Evolutionary conservation across 2,329 filamentous ascomycete species (phyloP).

Genomic region (Salinomyces thailandicus): DNA sequence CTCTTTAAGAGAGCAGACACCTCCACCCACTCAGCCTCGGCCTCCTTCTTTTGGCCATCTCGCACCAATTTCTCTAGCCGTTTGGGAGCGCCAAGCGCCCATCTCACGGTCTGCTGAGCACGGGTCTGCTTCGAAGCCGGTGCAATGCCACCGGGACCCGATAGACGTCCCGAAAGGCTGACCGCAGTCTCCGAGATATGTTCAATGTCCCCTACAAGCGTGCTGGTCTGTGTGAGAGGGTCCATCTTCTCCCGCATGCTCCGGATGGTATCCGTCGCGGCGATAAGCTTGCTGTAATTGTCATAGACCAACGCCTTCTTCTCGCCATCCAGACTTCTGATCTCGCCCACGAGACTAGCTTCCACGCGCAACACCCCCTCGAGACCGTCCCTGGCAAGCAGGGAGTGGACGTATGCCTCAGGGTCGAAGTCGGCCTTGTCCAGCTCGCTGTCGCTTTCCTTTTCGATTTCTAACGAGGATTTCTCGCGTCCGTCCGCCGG

Average conservation of each 20-base stretch:
- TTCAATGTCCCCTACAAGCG: constrained; percentile 60
- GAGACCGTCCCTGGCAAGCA: constrained; percentile 53
- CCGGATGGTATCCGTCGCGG: constrained; percentile 91
- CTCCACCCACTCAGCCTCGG: constrained; percentile 41
- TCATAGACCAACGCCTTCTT: constrained; percentile 96
- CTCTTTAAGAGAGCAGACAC: constrained; percentile 31
- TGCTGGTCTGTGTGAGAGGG: constrained; percentile 61
- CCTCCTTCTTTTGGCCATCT: constrained; percentile 52
- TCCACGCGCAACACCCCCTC: constrained; percentile 62
- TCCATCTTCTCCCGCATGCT: constrained; percentile 81
- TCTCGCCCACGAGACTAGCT: constrained; percentile 62
- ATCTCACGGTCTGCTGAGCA: constrained; percentile 41
- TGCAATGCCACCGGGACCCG: neutral
- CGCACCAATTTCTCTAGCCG: constrained; percentile 48
- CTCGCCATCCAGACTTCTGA: constrained; percentile 83
- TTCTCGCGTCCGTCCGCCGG: constrained; percentile 28
- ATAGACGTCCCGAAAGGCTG: constrained; percentile 30
- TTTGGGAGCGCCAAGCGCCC: constrained; percentile 52
- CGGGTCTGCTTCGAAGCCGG: constrained; percentile 6
- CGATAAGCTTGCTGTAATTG: constrained; percentile 93
- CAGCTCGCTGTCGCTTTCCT: constrained; percentile 61
- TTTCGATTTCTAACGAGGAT: constrained; percentile 43
- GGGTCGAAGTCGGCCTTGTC: constrained; percentile 65
- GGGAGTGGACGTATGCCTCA: constrained; percentile 52
- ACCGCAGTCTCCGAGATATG: constrained; percentile 58